phyloP scores from a whole-genome alignment of 768 basidiomycete species.

The Calocera viscosa region DNA sequence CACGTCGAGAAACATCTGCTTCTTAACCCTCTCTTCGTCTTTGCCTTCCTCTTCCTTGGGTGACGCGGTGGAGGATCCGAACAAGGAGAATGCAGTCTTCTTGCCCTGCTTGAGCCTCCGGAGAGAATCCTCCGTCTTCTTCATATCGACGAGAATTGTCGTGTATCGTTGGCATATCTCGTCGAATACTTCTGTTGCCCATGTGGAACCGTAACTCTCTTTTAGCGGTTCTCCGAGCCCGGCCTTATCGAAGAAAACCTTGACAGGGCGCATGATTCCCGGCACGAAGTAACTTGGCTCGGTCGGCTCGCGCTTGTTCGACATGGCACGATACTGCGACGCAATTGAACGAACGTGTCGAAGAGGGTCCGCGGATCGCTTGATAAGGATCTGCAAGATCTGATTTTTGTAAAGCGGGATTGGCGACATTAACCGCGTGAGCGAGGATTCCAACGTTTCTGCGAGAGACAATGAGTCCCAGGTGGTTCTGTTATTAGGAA shows the following conservation, averaged over 20 bases:
- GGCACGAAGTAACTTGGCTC: slow-evolving; percentile 82
- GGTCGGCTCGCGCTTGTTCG: slow-evolving; percentile 52
- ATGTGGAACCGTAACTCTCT: slow-evolving; percentile 31
- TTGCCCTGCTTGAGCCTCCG: slow-evolving; percentile 78
- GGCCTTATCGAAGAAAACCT: slow-evolving; percentile 52
- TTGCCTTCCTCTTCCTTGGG: slow-evolving; percentile 53
- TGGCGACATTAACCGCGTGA: slow-evolving; percentile 40
- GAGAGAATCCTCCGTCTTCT: slow-evolving; percentile 84
- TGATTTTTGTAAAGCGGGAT: slow-evolving; percentile 49
- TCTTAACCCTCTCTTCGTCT: slow-evolving; percentile 79
- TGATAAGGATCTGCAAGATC: slow-evolving; percentile 56
- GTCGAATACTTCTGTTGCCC: slow-evolving; percentile 25
- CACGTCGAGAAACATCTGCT: slow-evolving; percentile 79
- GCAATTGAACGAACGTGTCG: slow-evolving; percentile 78
- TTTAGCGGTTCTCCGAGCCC: slow-evolving; percentile 50
- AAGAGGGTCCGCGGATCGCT: slow-evolving; percentile 75
- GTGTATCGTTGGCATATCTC: slow-evolving; percentile 47
- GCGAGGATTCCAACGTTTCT: slow-evolving; percentile 37
- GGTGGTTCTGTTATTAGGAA: slow-evolving; percentile 31
- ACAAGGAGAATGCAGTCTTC: slow-evolving; percentile 65
- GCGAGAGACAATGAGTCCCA: slow-evolving; percentile 15
- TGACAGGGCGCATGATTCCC: slow-evolving; percentile 67
- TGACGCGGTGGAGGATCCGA: slow-evolving; percentile 38
- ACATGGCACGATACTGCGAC: slow-evolving; percentile 78
- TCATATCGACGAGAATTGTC: slow-evolving; percentile 65